Percentiles rank a stretch among this genome's conserved stretches.
Conservation (phyloP, 2,329 filamentous ascomycete genomes). For the Emmonsiellopsis sp. region DNA sequence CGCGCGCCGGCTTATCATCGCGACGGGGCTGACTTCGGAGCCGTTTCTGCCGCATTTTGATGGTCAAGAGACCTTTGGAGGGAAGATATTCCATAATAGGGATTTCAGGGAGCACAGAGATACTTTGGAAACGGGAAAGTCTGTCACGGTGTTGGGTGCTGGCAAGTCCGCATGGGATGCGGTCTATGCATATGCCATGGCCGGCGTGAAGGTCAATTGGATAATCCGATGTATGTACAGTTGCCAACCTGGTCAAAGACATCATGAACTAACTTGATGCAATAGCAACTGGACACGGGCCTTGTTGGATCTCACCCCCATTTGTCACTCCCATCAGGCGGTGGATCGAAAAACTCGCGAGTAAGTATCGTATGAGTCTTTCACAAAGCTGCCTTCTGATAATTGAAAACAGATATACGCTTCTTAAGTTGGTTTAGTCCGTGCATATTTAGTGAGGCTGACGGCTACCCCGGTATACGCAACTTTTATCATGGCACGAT, state of each 20-base stretch:
- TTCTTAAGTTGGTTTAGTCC: slow-evolving; percentile 66
- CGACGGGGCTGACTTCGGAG: slow-evolving; percentile 51
- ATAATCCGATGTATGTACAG: slow-evolving; percentile 38
- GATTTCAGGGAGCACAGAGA: slow-evolving; percentile 38
- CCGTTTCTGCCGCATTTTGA: slow-evolving; percentile 45
- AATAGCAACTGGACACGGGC: slow-evolving; percentile 45
- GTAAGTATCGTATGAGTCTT: background rate
- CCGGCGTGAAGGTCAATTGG: slow-evolving; percentile 46
- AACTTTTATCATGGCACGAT: slow-evolving; percentile 39
- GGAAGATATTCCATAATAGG: slow-evolving; percentile 49
- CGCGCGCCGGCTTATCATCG: slow-evolving; percentile 48
- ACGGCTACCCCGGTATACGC: slow-evolving; percentile 46
- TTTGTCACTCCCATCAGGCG: slow-evolving; percentile 59
- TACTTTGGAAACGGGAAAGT: slow-evolving; percentile 25
- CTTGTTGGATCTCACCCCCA: slow-evolving; percentile 49
- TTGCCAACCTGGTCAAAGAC: background rate
- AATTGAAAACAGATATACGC: slow-evolving; percentile 38
- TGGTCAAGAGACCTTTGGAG: slow-evolving; percentile 41
- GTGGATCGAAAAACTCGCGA: slow-evolving; percentile 58
- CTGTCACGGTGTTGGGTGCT: slow-evolving; percentile 48
- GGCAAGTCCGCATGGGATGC: slow-evolving; percentile 53
- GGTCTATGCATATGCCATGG: slow-evolving; percentile 44
- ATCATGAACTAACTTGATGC: background rate
- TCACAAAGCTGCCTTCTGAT: background rate
- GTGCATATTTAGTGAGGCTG: slow-evolving; percentile 59